These are phyloP conservation scores for Pythium brassicae DNA, from an alignment of 352 stramenopile genomes.

Conservation along the genomic window DNA sequence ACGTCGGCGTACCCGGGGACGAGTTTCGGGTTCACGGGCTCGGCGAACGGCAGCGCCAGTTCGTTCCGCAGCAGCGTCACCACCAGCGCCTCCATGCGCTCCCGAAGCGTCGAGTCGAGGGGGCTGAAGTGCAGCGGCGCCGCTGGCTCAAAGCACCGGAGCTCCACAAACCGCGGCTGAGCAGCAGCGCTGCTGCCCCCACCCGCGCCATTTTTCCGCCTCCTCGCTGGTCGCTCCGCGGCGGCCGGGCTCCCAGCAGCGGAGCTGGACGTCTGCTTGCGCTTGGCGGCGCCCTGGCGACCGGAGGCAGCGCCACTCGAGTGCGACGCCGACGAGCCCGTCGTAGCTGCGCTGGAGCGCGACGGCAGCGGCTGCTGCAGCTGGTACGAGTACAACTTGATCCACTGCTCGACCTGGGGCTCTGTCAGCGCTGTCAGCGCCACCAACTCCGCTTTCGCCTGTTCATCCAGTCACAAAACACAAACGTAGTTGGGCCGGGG, in stretches of 20 bases:
- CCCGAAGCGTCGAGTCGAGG: constrained; percentile 43
- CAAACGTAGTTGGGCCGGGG: too few relatives aligned
- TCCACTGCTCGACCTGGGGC: constrained; percentile 63
- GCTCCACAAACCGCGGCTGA: constrained; percentile 35
- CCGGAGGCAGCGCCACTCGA: constrained; percentile 4
- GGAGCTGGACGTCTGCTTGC: constrained; percentile 33
- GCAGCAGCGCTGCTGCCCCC: neutral
- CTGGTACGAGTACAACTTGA: constrained; percentile 32
- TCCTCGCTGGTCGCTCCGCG: constrained; percentile 29
- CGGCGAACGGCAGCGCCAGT: constrained; percentile 57
- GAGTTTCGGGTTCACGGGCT: constrained; percentile 61
- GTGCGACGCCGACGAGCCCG: neutral
- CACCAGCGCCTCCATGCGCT: constrained; percentile 61
- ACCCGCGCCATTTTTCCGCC: constrained; percentile 24
- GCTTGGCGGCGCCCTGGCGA: constrained; percentile 48
- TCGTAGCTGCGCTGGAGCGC: neutral
- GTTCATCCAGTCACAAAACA: neutral
- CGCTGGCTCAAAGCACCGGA: constrained; percentile 52
- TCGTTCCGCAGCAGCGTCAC: constrained; percentile 60
- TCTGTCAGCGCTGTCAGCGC: constrained; percentile 59
- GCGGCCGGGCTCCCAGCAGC: constrained; percentile 11
- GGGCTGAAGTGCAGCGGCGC: constrained; percentile 18
- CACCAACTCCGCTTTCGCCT: constrained; percentile 43
- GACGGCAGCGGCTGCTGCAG: constrained; percentile 15
- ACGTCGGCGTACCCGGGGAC: constrained; percentile 69